A percentile compares a stretch with the other conserved stretches of the same genome.
Conservation (phyloP, 2,329 filamentous ascomycete species). For the Catunica adiposa region DNA sequence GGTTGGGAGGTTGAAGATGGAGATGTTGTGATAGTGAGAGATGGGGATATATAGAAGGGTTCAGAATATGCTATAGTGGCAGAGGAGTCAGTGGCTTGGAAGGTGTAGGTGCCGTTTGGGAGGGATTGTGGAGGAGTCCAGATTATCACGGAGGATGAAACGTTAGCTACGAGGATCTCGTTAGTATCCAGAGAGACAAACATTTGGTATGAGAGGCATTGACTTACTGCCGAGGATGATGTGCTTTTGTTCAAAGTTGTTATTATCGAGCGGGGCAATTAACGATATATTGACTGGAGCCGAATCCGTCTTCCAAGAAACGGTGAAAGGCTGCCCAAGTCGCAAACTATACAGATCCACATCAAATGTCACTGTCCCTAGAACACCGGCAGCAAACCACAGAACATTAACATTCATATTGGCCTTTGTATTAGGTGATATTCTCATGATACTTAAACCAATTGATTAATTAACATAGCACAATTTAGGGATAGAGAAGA, state of each 20-base stretch:
- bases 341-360: background rate
- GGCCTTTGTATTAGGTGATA: too few species aligned
- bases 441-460: too few species aligned
- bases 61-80: background rate
- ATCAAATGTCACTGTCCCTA: background rate
- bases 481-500: background rate
- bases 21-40: background rate
- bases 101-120: background rate
- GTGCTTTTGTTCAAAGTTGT: background rate
- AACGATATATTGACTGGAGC: slow-evolving; percentile 4
- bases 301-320: slow-evolving; percentile 7
- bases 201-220: background rate
- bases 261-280: background rate
- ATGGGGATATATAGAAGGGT: background rate
- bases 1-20: background rate
- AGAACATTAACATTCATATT: too few species aligned
- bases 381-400: too few species aligned
- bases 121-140: background rate
- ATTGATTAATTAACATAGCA: background rate
- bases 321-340: background rate
- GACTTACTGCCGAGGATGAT: background rate
- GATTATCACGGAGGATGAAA: background rate
- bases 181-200: background rate
- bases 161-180: background rate
- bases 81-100: background rate